Evolutionary conservation across 1,139 yeast genomes (phyloP), one percentile per base, ranked within the genome.

Genomic region (Taphrina flavorubra): DNA sequence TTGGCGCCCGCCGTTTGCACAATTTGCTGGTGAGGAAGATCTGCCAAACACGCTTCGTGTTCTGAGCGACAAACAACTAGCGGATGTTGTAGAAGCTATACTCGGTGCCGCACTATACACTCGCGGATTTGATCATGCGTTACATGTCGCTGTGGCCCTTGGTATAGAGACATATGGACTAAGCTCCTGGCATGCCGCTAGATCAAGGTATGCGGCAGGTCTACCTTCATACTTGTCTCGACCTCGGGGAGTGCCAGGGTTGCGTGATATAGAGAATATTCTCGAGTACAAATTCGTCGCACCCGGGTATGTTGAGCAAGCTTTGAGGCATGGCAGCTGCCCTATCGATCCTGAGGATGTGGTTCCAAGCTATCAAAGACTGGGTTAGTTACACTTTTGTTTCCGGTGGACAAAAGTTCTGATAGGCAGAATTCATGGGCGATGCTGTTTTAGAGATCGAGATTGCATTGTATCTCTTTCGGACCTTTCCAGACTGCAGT

Each of bases 381-480:
- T 63, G 14, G 62, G 62, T 58, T 10, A 4, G 60, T 18, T 13
- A 36, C 36, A 18, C 6, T 6, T 40, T 51, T 16, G 25, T 55
- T 6, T 10, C 16, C 20, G 20, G 51, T 44, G 49, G 18, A 25
- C 57, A 7, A 60, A 64, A 31, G 56, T 46, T 39, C 42, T 58
- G 62, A 42, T 56, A 61, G 40, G 42, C 68, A 49, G 72, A 70
- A 51, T 70, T 70, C 46, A 46, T 69, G 20, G 72, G 72, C 6
- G 71, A 70, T 55, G 72, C 72, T 11, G 66, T 69, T 18, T 61
- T 70, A 25, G 72, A 70, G 10, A 37, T 62, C 20, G 62, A 66
- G 40, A 65, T 65, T 3, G 60, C 61, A 10, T 31, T 14, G 47
- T 55, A 34, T n/a, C 36, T 55, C 36, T 55, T 40, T 37, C 55